Base-by-base conservation (phyloP, 2,329 filamentous ascomycete species). In the Pleoardoris graminearum region DNA sequence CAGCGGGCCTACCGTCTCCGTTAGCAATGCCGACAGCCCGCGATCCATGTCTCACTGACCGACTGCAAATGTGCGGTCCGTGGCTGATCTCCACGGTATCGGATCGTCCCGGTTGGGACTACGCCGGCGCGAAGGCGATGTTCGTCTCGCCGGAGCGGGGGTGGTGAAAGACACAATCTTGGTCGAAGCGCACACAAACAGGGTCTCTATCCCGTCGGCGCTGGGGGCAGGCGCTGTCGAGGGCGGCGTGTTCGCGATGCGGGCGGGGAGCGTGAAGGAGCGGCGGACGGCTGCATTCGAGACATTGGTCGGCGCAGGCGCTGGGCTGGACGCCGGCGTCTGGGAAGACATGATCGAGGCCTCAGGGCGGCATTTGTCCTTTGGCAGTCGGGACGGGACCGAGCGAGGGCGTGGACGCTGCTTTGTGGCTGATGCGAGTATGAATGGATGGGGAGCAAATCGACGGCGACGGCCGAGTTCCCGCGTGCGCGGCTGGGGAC, bases 11-110 rank as follows among this genome's bases (percentile, higher is more conserved):
- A 51, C 3, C 35, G 27, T 27, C 14, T 35, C 33, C 51, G 33
- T 55, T 33, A 55, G 53, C 22, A 16, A 17, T 30, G 22, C 29
- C 14, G 14, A 21, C 11, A 27, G 30, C 33, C 47, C 8, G 25
- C 36, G 30, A 27, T 19, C 23, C 21, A 19, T 36, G 27, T 32
- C 43, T 30, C 17, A 62, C 82, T 57, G 77, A 89, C 87, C 87
- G 54, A 90, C 82, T 53, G 91, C 91, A 58, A 95, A 86, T 0
- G 90, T 93, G 64, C 87, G 83, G 72, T 96, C 91, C 1, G 88
- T 84, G n/a, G 84, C 80, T 2, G 89, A 89, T 43, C 81, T 82
- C 86, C 88, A 93, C 48, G 88, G 80, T 44, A 94, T 76, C 0
- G 83, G 72, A 62, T 83, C 71, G 53, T 53, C 50, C 30, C 39